These are phyloP conservation scores for Yamadazyma trypodendri DNA, from an alignment of 1,139 yeast genomes.

Conservation along the genomic window DNA sequence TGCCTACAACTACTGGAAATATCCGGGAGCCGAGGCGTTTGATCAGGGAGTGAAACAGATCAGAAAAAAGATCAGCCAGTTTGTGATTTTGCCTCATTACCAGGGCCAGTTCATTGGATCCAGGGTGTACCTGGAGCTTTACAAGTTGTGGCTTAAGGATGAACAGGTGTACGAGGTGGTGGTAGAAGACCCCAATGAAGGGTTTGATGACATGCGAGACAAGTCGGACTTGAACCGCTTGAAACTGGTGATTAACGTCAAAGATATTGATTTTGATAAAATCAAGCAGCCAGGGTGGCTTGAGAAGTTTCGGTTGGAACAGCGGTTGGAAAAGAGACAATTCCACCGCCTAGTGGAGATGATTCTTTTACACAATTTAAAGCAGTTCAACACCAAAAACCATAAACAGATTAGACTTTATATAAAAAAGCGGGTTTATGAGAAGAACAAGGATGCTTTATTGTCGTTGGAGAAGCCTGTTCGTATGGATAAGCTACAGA, in stretches of 20 bases:
- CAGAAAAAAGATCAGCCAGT: conserved; percentile 85
- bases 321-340: conserved; percentile 77
- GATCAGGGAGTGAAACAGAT: conserved; percentile 46
- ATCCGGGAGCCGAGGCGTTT: conserved; percentile 55
- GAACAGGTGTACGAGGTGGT: conserved; percentile 66
- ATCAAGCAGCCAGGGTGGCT: conserved; percentile 41
- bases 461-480: conserved; percentile 61
- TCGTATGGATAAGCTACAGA: conserved; percentile 66
- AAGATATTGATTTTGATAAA: conserved; percentile 20
- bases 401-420: conserved; percentile 50
- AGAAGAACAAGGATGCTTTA: conserved; percentile 78
- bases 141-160: conserved; percentile 55
- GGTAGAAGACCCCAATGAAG: conserved; percentile 94
- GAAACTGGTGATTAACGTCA: conserved; percentile 13
- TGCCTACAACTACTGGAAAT: conserved; percentile 81
- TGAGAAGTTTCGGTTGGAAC: conserved; percentile 27
- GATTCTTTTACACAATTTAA: conserved; percentile 53
- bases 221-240: conserved; percentile 69
- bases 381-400: conserved; percentile 23
- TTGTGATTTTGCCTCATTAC: conserved; percentile 76
- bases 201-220: conserved; percentile 88
- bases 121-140: conserved; percentile 55
- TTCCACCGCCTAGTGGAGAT: conserved; percentile 76
- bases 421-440: conserved; percentile 70
- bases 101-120: conserved; percentile 75